Evolutionary conservation across 108 stramenopile species (phyloP).

Genomic region (Skeletonema tropicum): DNA sequence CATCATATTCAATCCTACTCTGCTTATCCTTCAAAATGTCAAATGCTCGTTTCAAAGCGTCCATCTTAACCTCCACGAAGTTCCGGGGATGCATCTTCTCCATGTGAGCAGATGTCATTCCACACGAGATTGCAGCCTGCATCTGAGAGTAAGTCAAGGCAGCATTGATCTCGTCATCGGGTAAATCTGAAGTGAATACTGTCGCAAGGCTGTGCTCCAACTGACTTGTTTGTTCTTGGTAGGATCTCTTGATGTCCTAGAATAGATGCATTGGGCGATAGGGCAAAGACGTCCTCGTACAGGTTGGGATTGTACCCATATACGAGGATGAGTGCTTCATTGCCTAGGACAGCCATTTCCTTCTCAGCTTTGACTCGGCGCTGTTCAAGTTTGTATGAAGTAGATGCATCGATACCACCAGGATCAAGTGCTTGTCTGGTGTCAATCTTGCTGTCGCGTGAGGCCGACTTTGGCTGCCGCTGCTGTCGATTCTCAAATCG

Average conservation of each 20-base stretch:
- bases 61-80: slow-evolving; percentile 30
- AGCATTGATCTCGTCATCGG: slow-evolving; percentile 1
- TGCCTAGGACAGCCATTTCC: slow-evolving; percentile 10
- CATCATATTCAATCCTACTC: slow-evolving; percentile 31
- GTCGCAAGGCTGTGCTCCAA: slow-evolving; percentile 8
- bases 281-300: slow-evolving; percentile 29
- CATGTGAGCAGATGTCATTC: slow-evolving; percentile 19
- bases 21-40: slow-evolving; percentile 18
- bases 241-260: slow-evolving; percentile 12
- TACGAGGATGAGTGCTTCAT: slow-evolving; percentile 31
- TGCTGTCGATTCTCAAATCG: not conserved
- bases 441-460: not conserved
- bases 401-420: not conserved
- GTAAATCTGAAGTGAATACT: not conserved
- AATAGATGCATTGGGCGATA: slow-evolving; percentile 12
- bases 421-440: not conserved
- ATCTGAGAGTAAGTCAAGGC: slow-evolving; percentile 1
- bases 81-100: slow-evolving; percentile 16
- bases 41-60: slow-evolving; percentile 34
- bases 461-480: not conserved
- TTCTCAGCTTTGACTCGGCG: slow-evolving; percentile 1
- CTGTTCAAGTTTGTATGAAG: not conserved
- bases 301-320: slow-evolving; percentile 33
- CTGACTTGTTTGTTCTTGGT: slow-evolving; percentile 9
- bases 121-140: slow-evolving; percentile 9